These are phyloP conservation scores for Hortiboletus flavorubellus DNA, from an alignment of 768 basidiomycete genomes.

Conservation along the genomic window DNA sequence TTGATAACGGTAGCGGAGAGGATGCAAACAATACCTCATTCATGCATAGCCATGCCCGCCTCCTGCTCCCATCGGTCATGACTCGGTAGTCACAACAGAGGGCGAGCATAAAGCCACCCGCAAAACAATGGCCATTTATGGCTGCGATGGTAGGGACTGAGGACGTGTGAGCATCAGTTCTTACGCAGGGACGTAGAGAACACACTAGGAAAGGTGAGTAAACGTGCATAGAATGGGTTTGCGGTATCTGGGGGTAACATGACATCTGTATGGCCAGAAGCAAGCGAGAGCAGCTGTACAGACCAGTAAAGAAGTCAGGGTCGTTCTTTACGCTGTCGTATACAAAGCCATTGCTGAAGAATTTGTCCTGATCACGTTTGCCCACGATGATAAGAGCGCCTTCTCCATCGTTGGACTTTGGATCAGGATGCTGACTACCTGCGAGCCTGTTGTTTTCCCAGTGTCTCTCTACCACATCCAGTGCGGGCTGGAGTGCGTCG, in stretches of 20 bases:
- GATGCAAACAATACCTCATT: constrained; percentile 61
- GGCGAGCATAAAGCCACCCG: constrained; percentile 76
- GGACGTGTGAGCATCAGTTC: constrained; percentile 1
- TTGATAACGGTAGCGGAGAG: neutral
- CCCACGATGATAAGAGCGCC: constrained; percentile 80
- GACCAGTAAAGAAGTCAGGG: constrained; percentile 65
- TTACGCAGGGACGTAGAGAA: neutral
- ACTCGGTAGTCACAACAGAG: constrained; percentile 85
- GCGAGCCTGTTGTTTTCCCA: constrained; percentile 58
- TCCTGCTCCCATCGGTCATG: constrained; percentile 77
- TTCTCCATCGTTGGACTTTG: constrained; percentile 36
- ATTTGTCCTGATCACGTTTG: constrained; percentile 73
- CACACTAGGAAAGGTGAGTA: constrained; percentile 77
- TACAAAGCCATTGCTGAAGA: constrained; percentile 85
- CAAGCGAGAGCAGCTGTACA: constrained; percentile 11
- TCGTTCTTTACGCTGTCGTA: constrained; percentile 50
- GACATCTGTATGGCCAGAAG: neutral
- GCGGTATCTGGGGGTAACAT: constrained; percentile 50
- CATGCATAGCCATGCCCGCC: constrained; percentile 87
- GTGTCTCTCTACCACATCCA: constrained; percentile 68
- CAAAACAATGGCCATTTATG: constrained; percentile 84
- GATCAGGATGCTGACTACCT: constrained; percentile 41
- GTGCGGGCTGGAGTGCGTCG: constrained; percentile 60
- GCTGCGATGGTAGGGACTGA: constrained; percentile 76
- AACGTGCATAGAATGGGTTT: constrained; percentile 65